Base-by-base conservation (phyloP, 306 rosid species). In the Cicer cuneatum region DNA sequence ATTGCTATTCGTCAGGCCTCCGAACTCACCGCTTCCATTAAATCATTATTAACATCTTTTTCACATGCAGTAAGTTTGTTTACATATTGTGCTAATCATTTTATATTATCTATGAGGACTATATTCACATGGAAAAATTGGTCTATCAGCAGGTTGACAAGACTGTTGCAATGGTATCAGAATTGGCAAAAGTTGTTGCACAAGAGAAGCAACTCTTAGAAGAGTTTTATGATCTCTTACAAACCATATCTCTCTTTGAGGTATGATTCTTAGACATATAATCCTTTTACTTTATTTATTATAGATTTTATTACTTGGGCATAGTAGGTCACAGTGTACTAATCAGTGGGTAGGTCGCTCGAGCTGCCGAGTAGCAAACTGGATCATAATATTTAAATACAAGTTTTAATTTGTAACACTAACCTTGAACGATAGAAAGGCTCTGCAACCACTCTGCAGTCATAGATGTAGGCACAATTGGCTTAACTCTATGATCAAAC, bases 141-240 rank as follows among this genome's bases (percentile, higher is more conserved):
- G 14, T 79, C 73, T 11, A 70, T 66, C 29, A 72, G 75, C 89
- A 90, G 95, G 86, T 81, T 38, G 84, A 74, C 73, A 75, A 86
- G 78, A 85, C 66, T 76, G 84, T 69, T 67, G 40, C 69, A 1
- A 57, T 84, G 52, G 72, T 93, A 2, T 89, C 95, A 29, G 83
- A 87, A 75, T 78, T 93, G 72, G 95, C 95, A 37, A 74, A 75
- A 71, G 86, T 85, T 16, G 90, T 89, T 19, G 86, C 84, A 11
- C 92, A 82, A 77, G 97, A 90, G 72, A 93, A 71, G 66, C 81
- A 89, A 76, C 85, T 89, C 67, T 62, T 86, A 16, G 85, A 90
- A 65, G 95, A 89, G 82, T 86, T 85, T 71, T 42, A 79, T 62
- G 90, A 86, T 67, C 89, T 85, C 70, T 71, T 79, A 15, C 81